Evolutionary conservation across 768 basidiomycete species (phyloP), one percentile per base, ranked within the genome.

Genomic region (Artomyces pyxidatus): DNA sequence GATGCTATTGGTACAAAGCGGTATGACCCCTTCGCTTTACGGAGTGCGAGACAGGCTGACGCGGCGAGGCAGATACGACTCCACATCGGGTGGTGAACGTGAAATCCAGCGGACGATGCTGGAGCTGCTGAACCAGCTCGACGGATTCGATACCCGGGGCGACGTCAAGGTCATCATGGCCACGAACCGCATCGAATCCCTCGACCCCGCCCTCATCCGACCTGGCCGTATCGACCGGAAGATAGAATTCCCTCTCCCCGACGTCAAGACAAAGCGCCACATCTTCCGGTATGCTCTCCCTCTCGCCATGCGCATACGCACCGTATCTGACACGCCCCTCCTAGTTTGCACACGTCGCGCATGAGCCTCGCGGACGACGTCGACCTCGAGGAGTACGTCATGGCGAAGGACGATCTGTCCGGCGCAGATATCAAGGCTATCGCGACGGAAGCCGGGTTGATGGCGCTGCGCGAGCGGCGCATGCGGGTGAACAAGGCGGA

Each of bases 81-180:
- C 96, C 19, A 95, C 93, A 47, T 97, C 94, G 2, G 95, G 96
- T 27, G 96, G 96, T 54, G 95, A 99, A 70, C 88, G 95, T 56
- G 96, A 99, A 72, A 98, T 99, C 58, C 96, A 99, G 65, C 81
- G 96, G 50, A 99, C 96, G 14, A 97, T 99, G 96, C 75, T 98
- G 69, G 96, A 99, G 65, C 76, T 99, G 42, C 79, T 99, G 45
- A 99, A 99, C 64, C 96, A 99, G 68, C 76, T 99, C 35, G 96
- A 99, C 59, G 96, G 96, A n/a, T 98, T 99, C 66, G 96, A 99
- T 63, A 93, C 93, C 5, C 83, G 94, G 48, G 95, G 95, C n/a
- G 96, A 98, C 63, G 94, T 99, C 50, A 99, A 98, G 69, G 95
- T 99, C 57, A 97, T 99, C 65, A 98, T 98, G 96, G 96, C 96